Base-by-base conservation (phyloP, 2,329 filamentous ascomycete species). In the Xylariomycetidae sp. region DNA sequence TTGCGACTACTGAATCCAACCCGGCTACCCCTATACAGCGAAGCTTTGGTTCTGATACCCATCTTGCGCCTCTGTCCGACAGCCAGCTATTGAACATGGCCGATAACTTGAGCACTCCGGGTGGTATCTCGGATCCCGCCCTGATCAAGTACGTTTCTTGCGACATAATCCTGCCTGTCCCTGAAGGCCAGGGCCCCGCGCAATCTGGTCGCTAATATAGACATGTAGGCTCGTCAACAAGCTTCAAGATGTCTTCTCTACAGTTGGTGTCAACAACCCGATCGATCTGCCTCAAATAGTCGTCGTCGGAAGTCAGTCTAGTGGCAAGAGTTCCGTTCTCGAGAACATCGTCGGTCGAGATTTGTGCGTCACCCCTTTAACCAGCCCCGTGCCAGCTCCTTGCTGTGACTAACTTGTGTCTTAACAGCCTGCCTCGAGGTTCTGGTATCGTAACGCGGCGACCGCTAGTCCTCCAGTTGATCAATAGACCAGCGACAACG, bases 271-370 rank as follows among this genome's bases (percentile, higher is more conserved):
- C 57, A 92, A 95, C 77, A 98, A 98, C 67, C 92, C 92, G 43
- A 98, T 98, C 73, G 92, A 98, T 70, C 70, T 98, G 45, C 92
- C 92, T 35, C 92, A 98, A 71, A 98, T 98, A 62, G 90, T 85
- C 50, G 92, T 98, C 50, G 92, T 98, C 37, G 92, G 92, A 57
- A 96, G 89, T 64, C 92, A 98, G 70, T 98, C 92, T 14, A 96
- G 90, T 64, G 92, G 92, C 68, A 98, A 98, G 81, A 96, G 88
- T 74, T 98, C 92, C 13, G 92, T 98, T 51, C 68, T 98, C 56
- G 92, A 98, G 67, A 98, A 98, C 59, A 98, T 98, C 56, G 92
- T 98, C 37, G 92, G 92, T 39, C 80, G 92, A 72, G 92, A 98
- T 69, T 98, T 98, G 90, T 97, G 74, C 70, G 87, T 74, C 38